A percentile compares a stretch with the other conserved stretches of the same genome.
Conservation (phyloP, 1,139 yeast species). For the Blastobotrys proliferans region DNA sequence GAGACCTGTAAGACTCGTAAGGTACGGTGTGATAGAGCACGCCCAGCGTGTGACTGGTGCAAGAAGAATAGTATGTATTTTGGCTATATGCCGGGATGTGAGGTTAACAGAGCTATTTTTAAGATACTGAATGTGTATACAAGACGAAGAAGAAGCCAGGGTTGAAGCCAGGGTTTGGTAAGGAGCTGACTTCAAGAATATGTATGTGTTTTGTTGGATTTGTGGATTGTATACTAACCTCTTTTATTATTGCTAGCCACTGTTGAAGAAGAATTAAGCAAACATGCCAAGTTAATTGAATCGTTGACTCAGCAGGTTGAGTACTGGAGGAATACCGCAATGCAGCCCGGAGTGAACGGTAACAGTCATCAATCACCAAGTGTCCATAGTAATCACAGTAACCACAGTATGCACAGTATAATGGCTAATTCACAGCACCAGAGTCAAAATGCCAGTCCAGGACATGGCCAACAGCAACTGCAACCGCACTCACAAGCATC, state of each 20-base stretch:
- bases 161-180: slow-evolving; percentile 24
- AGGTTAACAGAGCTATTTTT: background rate
- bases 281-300: slow-evolving; percentile 11
- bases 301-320: slow-evolving; percentile 14
- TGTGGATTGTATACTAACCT: background rate
- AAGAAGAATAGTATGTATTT: slow-evolving; percentile 18
- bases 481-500: too few species aligned
- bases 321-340: slow-evolving; percentile 2
- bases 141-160: slow-evolving; percentile 23
- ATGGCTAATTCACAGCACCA: too few species aligned
- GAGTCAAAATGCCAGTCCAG: too few species aligned
- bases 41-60: slow-evolving; percentile 23
- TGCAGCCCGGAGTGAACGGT: too few species aligned
- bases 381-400: too few species aligned
- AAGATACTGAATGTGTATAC: slow-evolving; percentile 21
- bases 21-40: slow-evolving; percentile 21
- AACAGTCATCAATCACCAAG: too few species aligned
- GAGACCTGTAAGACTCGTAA: slow-evolving; percentile 23
- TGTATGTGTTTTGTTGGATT: slow-evolving; percentile 7
- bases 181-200: slow-evolving; percentile 19
- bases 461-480: too few species aligned
- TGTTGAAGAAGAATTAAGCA: slow-evolving; percentile 14
- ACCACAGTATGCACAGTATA: too few species aligned
- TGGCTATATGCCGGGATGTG: too few species aligned
- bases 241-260: slow-evolving; percentile 1